Conservation (phyloP, 2,329 filamentous ascomycete genomes). For the Calycina marina region DNA sequence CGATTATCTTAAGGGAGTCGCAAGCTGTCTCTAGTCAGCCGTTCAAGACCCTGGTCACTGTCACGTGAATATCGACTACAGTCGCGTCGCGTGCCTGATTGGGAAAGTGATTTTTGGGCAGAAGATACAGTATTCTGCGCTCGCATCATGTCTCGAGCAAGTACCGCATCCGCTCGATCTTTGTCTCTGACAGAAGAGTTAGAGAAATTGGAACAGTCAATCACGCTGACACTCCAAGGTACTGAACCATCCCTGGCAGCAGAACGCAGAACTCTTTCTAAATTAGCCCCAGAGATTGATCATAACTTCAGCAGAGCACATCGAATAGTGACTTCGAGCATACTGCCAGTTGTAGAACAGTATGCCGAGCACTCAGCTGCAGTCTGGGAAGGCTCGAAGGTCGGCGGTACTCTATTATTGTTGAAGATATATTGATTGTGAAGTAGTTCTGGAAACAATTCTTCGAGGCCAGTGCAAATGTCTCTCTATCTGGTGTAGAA, state of each 20-base stretch:
- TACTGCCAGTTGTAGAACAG: constrained; percentile 84
- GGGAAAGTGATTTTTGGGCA: no score
- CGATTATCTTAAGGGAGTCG: no score
- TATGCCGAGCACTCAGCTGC: constrained; percentile 87
- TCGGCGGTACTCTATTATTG: constrained; percentile 23
- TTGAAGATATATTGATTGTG: constrained; percentile 7
- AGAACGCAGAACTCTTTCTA: constrained; percentile 4
- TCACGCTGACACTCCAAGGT: constrained; percentile 91
- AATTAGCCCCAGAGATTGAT: constrained; percentile 63
- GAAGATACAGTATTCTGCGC: no score
- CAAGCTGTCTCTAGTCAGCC: no score
- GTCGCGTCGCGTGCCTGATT: no score
- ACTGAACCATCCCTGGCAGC: no score
- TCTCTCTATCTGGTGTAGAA: constrained; percentile 89
- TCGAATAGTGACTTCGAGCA: constrained; percentile 85
- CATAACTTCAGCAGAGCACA: constrained; percentile 96
- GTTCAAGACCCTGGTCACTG: no score
- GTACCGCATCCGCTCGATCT: constrained; percentile 30
- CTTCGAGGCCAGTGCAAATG: constrained; percentile 95
- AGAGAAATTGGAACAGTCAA: constrained; percentile 90
- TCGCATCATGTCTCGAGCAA: constrained; percentile 20
- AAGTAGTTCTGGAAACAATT: constrained; percentile 97
- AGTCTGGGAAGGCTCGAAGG: constrained; percentile 95
- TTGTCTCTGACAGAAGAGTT: constrained; percentile 87
- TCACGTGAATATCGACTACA: no score